These are phyloP conservation scores for Silene coronaria DNA, from an alignment of 179 eudicot genomes.

Conservation along the genomic window DNA sequence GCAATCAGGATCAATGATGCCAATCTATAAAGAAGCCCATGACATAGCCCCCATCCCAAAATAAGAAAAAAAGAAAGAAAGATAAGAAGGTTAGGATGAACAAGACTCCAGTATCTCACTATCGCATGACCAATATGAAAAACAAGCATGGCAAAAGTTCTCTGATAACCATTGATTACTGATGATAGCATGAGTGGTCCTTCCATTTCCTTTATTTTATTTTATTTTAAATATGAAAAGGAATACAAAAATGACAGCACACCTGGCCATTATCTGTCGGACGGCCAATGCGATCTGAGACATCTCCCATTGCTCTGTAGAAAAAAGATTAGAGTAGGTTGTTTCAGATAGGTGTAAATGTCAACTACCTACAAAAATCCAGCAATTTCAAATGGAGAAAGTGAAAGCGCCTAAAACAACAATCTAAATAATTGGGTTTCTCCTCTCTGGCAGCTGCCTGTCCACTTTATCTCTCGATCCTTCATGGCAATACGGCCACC, in stretches of 20 bases:
- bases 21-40: conserved; percentile 47
- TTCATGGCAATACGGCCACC: no score
- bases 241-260: conserved; percentile 11
- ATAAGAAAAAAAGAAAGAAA: conserved; percentile 3
- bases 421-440: neutral
- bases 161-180: neutral
- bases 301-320: conserved; percentile 96
- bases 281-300: conserved; percentile 94
- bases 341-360: neutral
- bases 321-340: conserved; percentile 11
- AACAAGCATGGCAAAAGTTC: neutral
- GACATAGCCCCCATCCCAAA: conserved; percentile 3
- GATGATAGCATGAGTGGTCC: neutral
- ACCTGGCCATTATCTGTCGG: conserved; percentile 99
- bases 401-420: conserved; percentile 1
- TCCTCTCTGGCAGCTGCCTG: neutral
- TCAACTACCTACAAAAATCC: neutral
- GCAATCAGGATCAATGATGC: conserved; percentile 98
- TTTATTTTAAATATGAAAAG: neutral
- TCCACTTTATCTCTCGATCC: no score
- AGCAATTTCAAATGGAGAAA: neutral
- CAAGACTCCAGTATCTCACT: neutral
- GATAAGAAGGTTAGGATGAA: conserved; percentile 7
- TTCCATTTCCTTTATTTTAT: neutral
- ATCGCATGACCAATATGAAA: neutral